phyloP scores from a whole-genome alignment of 1,284 basidiomycete species.

The Ceratobasidium sp. region DNA sequence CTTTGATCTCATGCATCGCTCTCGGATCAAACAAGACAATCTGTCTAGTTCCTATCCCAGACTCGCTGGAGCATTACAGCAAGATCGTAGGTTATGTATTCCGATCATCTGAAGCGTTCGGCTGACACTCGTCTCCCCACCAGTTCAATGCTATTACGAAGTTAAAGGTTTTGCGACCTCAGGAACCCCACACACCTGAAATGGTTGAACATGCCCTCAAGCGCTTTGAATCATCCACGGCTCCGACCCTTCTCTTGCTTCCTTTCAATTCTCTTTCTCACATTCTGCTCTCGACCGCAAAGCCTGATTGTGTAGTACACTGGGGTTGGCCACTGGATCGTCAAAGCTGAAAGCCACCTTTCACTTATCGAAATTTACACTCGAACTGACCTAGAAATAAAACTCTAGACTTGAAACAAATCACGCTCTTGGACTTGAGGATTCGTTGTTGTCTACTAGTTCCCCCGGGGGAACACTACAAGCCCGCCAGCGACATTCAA shows the following conservation, averaged over 20 bases:
- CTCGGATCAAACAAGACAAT: constrained; percentile 10
- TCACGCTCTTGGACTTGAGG: background rate
- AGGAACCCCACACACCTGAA: background rate
- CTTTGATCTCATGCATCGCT: constrained; percentile 21
- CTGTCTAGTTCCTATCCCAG: constrained; percentile 9
- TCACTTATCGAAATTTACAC: background rate
- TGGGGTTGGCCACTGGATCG: constrained; percentile 5
- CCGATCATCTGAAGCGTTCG: background rate
- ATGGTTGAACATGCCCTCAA: background rate
- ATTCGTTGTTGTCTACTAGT: constrained; percentile 9
- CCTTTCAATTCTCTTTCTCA: background rate
- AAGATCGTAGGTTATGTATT: constrained; percentile 3
- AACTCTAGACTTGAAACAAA: background rate
- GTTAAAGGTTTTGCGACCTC: background rate
- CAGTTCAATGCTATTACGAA: constrained; percentile 2
- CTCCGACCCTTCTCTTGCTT: background rate
- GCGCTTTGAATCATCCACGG: background rate
- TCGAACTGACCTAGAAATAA: background rate
- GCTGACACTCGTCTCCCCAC: background rate
- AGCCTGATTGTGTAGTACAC: constrained; percentile 12
- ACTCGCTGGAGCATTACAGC: background rate
- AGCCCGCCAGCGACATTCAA: background rate
- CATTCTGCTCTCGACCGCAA: background rate
- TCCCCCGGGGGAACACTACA: background rate
- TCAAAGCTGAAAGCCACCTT: background rate